Percentiles rank a stretch among this genome's conserved stretches.
Conservation (phyloP, 768 basidiomycete species). For the Hysterangium stoloniferum region DNA sequence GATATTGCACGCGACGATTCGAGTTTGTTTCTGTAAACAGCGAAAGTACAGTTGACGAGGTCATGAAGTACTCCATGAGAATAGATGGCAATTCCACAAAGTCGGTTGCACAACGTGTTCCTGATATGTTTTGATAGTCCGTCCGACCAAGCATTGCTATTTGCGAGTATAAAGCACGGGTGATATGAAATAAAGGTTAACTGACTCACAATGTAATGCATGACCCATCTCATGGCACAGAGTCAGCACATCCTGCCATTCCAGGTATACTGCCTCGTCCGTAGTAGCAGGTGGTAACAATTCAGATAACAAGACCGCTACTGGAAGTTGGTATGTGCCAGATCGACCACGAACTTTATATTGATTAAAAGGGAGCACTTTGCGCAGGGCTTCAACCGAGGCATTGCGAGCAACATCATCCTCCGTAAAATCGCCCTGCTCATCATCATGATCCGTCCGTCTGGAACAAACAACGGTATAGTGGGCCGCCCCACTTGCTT, state of each 20-base stretch:
- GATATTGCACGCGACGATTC: constrained; percentile 8
- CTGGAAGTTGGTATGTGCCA: constrained; percentile 78
- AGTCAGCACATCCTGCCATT: constrained; percentile 92
- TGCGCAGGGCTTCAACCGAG: constrained; percentile 35
- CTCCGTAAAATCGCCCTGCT: constrained; percentile 51
- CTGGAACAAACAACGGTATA: constrained; percentile 96
- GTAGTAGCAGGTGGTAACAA: constrained; percentile 57
- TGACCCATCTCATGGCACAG: constrained; percentile 99
- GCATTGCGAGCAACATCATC: constrained; percentile 31
- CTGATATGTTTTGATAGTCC: constrained; percentile 95
- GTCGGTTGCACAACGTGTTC: constrained; percentile 96
- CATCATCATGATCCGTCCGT: constrained; percentile 87
- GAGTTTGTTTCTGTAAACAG: constrained; percentile 38
- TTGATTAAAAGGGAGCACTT: constrained; percentile 58
- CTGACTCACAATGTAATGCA: constrained; percentile 91
- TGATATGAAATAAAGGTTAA: background rate
- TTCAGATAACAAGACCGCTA: constrained; percentile 88
- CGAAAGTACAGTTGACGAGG: constrained; percentile 73
- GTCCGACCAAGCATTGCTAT: constrained; percentile 96
- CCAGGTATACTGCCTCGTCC: constrained; percentile 64
- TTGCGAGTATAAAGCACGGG: constrained; percentile 5
- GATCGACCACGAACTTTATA: constrained; percentile 51
- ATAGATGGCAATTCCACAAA: constrained; percentile 98
- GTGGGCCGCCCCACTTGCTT: constrained; percentile 89
- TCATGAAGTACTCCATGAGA: constrained; percentile 96